Base-by-base conservation (phyloP, 2,329 filamentous ascomycete genomes). In the Pyricularia pennisetigena region DNA sequence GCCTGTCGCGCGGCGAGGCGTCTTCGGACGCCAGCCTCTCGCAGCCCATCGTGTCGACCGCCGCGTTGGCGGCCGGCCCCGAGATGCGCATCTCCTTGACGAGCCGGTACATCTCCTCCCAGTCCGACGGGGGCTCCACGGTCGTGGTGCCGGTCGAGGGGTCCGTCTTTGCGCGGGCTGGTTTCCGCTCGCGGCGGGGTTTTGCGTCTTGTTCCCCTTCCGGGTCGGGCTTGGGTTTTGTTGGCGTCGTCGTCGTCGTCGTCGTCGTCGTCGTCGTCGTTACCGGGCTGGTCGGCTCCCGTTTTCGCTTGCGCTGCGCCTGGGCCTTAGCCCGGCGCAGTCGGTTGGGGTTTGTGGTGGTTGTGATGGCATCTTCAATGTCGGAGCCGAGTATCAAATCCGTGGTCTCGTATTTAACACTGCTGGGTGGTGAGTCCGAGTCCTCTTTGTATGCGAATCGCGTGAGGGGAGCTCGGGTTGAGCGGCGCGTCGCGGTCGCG, bases 21-120 rank as follows among this genome's bases (percentile, higher is more conserved):
- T 73, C 77, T 20, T 79, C 76, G 65, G 83, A 80, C 2, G 91
- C 91, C 10, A 95, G 83, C 8, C 86, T 86, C 78, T 93, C 93
- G 78, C 95, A 99, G 12, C 95, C 95, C 94, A 98, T 97, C 0
- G 94, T 98, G 77, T 99, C 95, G 12, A 99, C 95, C 0, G 94
- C 91, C 0, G 95, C 95, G 85, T 90, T 78, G 81, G 85, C 76
- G 76, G 90, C 79, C 79, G 79, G 74, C 7, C 83, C 84, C 3
- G 83, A 84, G 4, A 78, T 77, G 2, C 88, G 89, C 93, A 98
- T 97, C 74, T 86, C 85, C 74, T 90, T 89, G 63, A 96, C 90
- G 0, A 87, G 80, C 41, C 84, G 79, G 79, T 97, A 99, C 69
- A 97, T 88, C 68, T 88, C 85, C 70, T 93, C 88, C 95, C 95